phyloP scores from a whole-genome alignment of 2,329 filamentous ascomycete genomes.

The Lecanicillium sp. region DNA sequence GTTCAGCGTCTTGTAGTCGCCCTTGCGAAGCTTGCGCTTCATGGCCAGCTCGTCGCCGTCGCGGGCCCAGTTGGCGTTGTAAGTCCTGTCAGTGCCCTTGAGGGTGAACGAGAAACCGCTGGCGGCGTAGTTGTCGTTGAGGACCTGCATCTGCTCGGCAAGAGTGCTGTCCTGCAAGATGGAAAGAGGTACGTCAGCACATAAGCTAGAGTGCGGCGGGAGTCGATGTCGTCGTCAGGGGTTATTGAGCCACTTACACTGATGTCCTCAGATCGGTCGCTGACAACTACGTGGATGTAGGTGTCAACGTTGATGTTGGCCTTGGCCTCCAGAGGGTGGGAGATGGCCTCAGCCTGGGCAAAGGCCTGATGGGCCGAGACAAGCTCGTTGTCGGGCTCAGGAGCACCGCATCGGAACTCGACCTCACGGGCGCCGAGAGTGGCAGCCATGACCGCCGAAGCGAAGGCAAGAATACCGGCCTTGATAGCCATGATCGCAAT shows the following conservation, averaged over 20 bases:
- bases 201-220: background rate
- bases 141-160: background rate
- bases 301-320: background rate
- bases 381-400: slow-evolving; percentile 1
- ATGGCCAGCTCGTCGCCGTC: slow-evolving; percentile 32
- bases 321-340: background rate
- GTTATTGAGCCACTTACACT: slow-evolving; percentile 2
- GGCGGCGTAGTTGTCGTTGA: background rate
- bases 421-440: slow-evolving; percentile 2
- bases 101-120: slow-evolving; percentile 28
- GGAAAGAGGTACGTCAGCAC: background rate
- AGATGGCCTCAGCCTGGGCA: background rate
- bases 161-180: background rate
- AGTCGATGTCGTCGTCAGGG: background rate
- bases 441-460: slow-evolving; percentile 2
- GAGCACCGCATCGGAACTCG: background rate
- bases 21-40: slow-evolving; percentile 34
- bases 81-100: slow-evolving; percentile 32
- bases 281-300: slow-evolving; percentile 5
- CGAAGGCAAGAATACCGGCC: background rate
- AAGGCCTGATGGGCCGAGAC: background rate
- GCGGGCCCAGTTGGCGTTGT: slow-evolving; percentile 38
- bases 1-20: slow-evolving; percentile 34
- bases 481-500: slow-evolving; percentile 2
- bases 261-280: background rate